Percentiles rank a stretch among this genome's conserved stretches.
Evolutionary conservation across 768 basidiomycete genomes (phyloP).

Genomic region (Termitomyces sp.): DNA sequence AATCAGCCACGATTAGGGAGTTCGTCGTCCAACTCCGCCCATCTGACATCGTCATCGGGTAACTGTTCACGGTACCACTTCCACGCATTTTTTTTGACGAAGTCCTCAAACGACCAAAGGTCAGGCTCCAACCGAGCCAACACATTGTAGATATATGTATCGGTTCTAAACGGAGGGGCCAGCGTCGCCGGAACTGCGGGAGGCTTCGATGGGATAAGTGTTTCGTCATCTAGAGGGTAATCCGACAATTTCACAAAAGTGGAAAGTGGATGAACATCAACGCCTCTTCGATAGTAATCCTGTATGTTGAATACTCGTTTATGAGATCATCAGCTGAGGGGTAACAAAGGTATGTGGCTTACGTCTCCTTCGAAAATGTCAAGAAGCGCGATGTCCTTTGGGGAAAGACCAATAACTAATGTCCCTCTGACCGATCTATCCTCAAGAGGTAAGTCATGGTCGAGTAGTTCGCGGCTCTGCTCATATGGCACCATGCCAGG

Average conservation of each 20-base stretch:
- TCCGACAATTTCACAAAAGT: constrained; percentile 27
- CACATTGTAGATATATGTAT: constrained; percentile 69
- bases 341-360: constrained; percentile 17
- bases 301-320: constrained; percentile 20
- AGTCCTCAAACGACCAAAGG: constrained; percentile 81
- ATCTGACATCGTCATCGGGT: constrained; percentile 43
- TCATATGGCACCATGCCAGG: constrained; percentile 71
- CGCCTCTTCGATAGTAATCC: constrained; percentile 65
- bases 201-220: constrained; percentile 36
- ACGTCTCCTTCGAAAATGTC: constrained; percentile 84
- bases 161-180: constrained; percentile 33
- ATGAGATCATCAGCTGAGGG: not conserved
- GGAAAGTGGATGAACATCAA: constrained; percentile 52
- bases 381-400: constrained; percentile 55
- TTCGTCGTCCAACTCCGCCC: constrained; percentile 41
- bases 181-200: constrained; percentile 33
- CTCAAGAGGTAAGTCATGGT: constrained; percentile 44
- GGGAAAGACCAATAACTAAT: constrained; percentile 66
- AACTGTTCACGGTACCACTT: constrained; percentile 61
- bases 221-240: constrained; percentile 23
- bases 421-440: constrained; percentile 75
- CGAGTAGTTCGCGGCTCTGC: constrained; percentile 40
- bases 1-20: not conserved
- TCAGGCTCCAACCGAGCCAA: constrained; percentile 41
- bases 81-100: constrained; percentile 68